Evolutionary conservation across 768 basidiomycete species (phyloP).

Genomic region (Lyophyllum shimeji): DNA sequence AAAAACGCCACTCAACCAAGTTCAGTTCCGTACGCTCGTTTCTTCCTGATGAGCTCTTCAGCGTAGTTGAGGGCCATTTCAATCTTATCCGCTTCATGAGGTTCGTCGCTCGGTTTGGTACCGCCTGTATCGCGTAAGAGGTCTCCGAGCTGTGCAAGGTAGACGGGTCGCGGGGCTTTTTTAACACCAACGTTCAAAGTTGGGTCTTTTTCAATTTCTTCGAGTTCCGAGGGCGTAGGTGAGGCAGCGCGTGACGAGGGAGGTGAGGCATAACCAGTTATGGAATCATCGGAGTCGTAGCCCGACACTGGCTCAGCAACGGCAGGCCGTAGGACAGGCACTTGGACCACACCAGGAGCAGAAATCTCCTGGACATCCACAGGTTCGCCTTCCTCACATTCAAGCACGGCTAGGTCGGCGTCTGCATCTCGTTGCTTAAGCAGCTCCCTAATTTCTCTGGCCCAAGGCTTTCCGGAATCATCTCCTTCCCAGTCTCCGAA

Average conservation of each 20-base stretch:
- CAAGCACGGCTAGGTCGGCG: conserved; percentile 29
- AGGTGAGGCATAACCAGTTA: conserved; percentile 75
- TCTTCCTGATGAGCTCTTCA: conserved; percentile 82
- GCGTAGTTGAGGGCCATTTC: conserved; percentile 81
- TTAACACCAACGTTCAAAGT: conserved; percentile 68
- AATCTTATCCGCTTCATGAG: conserved; percentile 69
- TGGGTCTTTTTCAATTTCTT: conserved; percentile 84
- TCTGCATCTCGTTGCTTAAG: conserved; percentile 52
- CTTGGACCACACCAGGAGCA: background rate
- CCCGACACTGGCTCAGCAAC: conserved; percentile 25
- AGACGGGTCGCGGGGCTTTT: conserved; percentile 82
- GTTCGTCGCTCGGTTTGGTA: conserved; percentile 49
- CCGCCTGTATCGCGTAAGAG: conserved; percentile 67
- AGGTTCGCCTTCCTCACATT: background rate
- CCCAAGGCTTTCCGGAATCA: conserved; percentile 64
- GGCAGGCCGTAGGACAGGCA: conserved; percentile 17
- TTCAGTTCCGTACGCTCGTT: conserved; percentile 83
- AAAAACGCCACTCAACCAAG: conserved; percentile 56
- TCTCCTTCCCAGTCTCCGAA: conserved; percentile 88
- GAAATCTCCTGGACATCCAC: background rate
- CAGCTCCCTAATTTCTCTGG: conserved; percentile 56
- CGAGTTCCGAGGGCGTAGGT: conserved; percentile 79
- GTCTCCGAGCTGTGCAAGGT: conserved; percentile 80
- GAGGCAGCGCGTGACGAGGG: conserved; percentile 72
- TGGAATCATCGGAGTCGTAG: conserved; percentile 83